These are phyloP conservation scores for Neurospora sp. DNA, from an alignment of 495 filamentous ascomycete species.

Conservation along the genomic window DNA sequence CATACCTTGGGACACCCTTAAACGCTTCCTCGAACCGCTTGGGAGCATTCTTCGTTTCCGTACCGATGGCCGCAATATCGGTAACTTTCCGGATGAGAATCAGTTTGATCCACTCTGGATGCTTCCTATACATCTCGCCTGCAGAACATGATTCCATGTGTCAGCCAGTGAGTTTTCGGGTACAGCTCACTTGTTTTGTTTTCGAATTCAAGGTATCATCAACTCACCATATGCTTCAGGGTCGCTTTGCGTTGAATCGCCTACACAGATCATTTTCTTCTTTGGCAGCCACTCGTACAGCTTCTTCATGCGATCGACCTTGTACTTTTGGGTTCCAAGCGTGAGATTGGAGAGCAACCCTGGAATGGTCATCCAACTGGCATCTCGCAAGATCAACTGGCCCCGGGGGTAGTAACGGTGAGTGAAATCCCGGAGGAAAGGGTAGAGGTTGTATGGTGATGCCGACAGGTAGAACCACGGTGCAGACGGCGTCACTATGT, in stretches of 20 bases:
- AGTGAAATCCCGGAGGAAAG: slow-evolving; percentile 69
- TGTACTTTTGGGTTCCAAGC: slow-evolving; percentile 76
- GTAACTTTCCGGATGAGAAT: slow-evolving; percentile 79
- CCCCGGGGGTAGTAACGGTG: slow-evolving; percentile 61
- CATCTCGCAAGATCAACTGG: slow-evolving; percentile 73
- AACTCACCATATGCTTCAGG: slow-evolving; percentile 78
- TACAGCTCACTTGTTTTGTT: background rate
- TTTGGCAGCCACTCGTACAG: slow-evolving; percentile 66
- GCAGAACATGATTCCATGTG: slow-evolving; percentile 3
- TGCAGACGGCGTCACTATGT: slow-evolving; percentile 43
- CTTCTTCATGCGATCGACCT: slow-evolving; percentile 68
- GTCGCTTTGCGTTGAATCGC: slow-evolving; percentile 85
- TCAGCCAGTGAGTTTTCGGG: background rate
- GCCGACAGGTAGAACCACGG: slow-evolving; percentile 91
- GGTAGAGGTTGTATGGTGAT: slow-evolving; percentile 89
- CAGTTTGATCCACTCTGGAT: slow-evolving; percentile 63
- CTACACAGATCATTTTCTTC: slow-evolving; percentile 71
- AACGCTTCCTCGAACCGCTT: slow-evolving; percentile 79
- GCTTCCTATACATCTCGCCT: slow-evolving; percentile 30
- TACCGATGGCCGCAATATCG: slow-evolving; percentile 61
- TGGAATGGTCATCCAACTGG: slow-evolving; percentile 75
- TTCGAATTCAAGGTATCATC: background rate
- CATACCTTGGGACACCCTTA: slow-evolving; percentile 48
- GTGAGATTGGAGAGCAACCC: slow-evolving; percentile 73
- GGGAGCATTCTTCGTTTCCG: slow-evolving; percentile 58